phyloP scores from a whole-genome alignment of 23 red algal species.

The Pyropia yezoensis region DNA sequence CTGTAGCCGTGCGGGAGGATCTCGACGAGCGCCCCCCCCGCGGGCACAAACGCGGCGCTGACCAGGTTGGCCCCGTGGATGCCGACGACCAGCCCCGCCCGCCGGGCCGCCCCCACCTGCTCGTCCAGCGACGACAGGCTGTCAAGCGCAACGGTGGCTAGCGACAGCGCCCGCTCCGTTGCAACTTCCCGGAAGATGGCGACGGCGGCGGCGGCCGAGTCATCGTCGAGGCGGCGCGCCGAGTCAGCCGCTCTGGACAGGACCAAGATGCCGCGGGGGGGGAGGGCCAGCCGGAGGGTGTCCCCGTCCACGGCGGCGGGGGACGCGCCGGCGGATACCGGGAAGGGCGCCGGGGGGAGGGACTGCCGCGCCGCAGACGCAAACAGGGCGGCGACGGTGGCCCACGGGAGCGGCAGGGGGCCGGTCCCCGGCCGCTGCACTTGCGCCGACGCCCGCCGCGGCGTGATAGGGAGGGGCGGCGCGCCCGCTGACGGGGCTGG shows the following conservation, averaged over 20 bases:
- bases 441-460: no score
- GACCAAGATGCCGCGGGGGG: background rate
- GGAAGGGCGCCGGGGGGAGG: no score
- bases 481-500: no score
- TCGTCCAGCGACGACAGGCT: background rate
- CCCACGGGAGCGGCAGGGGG: no score
- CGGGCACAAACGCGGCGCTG: conserved; percentile 48
- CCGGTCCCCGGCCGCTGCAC: no score
- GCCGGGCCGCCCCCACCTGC: conserved; percentile 17
- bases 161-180: background rate
- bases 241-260: background rate
- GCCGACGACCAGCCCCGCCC: conserved; percentile 40
- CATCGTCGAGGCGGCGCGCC: conserved; percentile 17
- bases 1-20: conserved; percentile 25
- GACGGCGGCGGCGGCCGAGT: conserved; percentile 21
- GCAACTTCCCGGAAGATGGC: conserved; percentile 28
- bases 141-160: conserved; percentile 3
- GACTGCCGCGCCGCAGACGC: no score
- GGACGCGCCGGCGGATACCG: no score
- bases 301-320: background rate
- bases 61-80: conserved; percentile 72
- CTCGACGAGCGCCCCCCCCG: conserved; percentile 33
- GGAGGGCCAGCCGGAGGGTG: conserved; percentile 11
- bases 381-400: no score
- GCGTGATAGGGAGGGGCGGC: no score